Base-by-base conservation (phyloP, 305 asterid species). In the Fraxinus baroniana region DNA sequence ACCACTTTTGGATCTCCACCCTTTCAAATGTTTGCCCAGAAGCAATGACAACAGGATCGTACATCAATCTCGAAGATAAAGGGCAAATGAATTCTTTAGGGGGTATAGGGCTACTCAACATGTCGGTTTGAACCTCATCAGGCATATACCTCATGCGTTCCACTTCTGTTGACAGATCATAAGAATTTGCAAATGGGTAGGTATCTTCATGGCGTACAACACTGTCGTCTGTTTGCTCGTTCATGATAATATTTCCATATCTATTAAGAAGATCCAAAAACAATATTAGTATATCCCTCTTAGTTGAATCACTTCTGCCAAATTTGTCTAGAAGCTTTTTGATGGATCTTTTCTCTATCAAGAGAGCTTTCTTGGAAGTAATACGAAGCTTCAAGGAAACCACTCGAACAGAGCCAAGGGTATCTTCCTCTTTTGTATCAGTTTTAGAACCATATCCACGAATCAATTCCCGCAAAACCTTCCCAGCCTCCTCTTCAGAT, bases 401-500 rank as follows among this genome's bases (percentile, higher is more conserved):
- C 70, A 84, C 83, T 78, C 81, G 91, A 36, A 95, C 84, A 68
- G 90, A 87, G 84, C 90, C 80, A 49, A 90, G 60, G 74, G 90
- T 85, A 74, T 86, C 78, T 82, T 91, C 93, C 81, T 88, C 93
- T 0, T 76, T 84, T 37, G 91, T 88, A 83, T 88, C 89, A 7
- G 81, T 79, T 74, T 90, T 80, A 39, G 95, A 87, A 57, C 87
- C 87, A 71, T 85, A 91, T 79, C 82, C 81, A 62, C 77, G 94
- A 71, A 95, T 91, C 89, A 95, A 80, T 82, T 91, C 90, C 74
- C 84, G 87, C 71, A 95, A 83, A 41, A 89, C 80, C 85, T 83
- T 89, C 41, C 96, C 94, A 24, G 97, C 98, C 81, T 93, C 97
- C 86, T 83, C 93, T 79, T 94, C 98, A 4, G 89, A 82, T 68